phyloP scores from a whole-genome alignment of 1,284 basidiomycete species.

The Rhodofomes roseus region DNA sequence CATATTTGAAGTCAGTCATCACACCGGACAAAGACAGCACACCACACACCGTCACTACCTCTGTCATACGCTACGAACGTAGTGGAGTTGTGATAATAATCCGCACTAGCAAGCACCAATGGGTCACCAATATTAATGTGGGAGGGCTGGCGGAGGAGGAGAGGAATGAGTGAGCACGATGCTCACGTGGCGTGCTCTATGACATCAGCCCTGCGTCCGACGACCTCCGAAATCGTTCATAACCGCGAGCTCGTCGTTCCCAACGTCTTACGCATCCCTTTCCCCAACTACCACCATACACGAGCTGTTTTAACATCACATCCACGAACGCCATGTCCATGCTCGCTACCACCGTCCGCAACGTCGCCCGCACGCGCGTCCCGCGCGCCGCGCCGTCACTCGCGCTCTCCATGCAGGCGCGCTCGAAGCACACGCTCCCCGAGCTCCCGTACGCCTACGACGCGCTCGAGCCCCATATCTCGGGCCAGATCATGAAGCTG shows the following conservation, averaged over 20 bases:
- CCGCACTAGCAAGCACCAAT: no score
- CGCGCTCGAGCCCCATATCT: constrained; percentile 86
- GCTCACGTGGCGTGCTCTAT: neutral
- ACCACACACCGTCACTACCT: no score
- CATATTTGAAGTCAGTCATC: no score
- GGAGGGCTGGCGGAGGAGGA: neutral
- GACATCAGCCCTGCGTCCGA: constrained; percentile 1
- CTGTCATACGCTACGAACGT: no score
- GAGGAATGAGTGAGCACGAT: neutral
- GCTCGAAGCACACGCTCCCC: constrained; percentile 60
- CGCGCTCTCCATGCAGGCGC: constrained; percentile 17
- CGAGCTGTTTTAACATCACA: neutral
- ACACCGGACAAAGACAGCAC: no score
- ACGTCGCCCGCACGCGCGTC: constrained; percentile 13
- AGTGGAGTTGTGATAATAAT: no score
- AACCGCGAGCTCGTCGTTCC: neutral
- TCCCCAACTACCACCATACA: neutral
- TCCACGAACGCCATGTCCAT: constrained; percentile 13
- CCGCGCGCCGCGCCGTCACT: constrained; percentile 10
- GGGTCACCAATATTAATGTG: no score
- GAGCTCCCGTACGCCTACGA: constrained; percentile 85
- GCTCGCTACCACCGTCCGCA: constrained; percentile 16
- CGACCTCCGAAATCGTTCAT: constrained; percentile 1
- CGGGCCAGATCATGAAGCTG: constrained; percentile 76
- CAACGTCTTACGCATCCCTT: neutral